Evolutionary conservation across 1,284 basidiomycete species (phyloP).

Genomic region (Testicularia cyperi): DNA sequence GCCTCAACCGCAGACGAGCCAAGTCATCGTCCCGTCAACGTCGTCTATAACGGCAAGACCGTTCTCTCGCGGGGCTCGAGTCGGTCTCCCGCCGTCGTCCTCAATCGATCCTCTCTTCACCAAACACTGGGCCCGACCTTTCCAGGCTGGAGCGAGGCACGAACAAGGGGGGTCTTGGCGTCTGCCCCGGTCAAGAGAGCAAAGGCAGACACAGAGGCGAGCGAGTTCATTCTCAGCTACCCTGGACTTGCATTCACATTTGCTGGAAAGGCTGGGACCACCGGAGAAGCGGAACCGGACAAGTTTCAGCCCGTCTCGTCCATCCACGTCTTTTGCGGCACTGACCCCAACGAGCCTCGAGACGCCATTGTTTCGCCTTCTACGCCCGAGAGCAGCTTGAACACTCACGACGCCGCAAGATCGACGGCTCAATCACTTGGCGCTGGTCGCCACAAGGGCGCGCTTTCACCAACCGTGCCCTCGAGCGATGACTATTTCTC

Average conservation of each 20-base stretch:
- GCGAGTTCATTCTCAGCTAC: slow-evolving; percentile 30
- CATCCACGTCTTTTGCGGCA: slow-evolving; percentile 32
- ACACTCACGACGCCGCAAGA: background rate
- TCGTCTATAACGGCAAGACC: slow-evolving; percentile 32
- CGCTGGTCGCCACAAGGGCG: slow-evolving; percentile 7
- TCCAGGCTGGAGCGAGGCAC: slow-evolving; percentile 18
- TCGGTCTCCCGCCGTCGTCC: slow-evolving; percentile 5
- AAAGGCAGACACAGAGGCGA: background rate
- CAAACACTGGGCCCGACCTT: slow-evolving; percentile 41
- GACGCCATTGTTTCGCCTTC: slow-evolving; percentile 22
- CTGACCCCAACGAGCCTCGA: slow-evolving; percentile 16
- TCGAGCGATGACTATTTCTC: slow-evolving; percentile 11
- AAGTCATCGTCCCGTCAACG: slow-evolving; percentile 24
- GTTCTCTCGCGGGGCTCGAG: slow-evolving; percentile 13
- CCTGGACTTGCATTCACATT: slow-evolving; percentile 39
- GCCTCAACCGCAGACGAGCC: slow-evolving; percentile 2
- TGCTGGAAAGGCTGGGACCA: slow-evolving; percentile 5
- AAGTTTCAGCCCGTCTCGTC: slow-evolving; percentile 31
- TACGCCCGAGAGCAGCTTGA: too few relatives aligned
- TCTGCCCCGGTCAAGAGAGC: too few relatives aligned
- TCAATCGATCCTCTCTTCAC: slow-evolving; percentile 37
- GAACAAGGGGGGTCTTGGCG: too few relatives aligned
- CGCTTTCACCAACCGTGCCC: slow-evolving; percentile 13
- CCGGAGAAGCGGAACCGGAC: slow-evolving; percentile 16
- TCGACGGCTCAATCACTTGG: background rate